A percentile compares a stretch with the other conserved stretches of the same genome.
These are phyloP conservation scores for Talaromyces sp. DNA, from an alignment of 2,329 filamentous ascomycete species.

Conservation along the genomic window DNA sequence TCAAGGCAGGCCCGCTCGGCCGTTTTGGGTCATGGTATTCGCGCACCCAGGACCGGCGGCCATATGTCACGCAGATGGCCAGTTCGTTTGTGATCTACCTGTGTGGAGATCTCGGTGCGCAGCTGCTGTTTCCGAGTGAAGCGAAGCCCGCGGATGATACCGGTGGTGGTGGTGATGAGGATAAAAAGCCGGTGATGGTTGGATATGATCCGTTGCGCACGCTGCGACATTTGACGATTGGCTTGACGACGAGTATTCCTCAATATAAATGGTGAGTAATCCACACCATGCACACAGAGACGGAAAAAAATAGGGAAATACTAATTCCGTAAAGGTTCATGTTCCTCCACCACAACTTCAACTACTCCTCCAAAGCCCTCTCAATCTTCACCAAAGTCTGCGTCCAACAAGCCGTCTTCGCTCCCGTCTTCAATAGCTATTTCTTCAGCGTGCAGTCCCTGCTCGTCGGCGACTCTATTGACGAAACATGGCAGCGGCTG, in stretches of 20 bases:
- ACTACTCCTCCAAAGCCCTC: conserved; percentile 68
- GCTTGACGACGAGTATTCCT: conserved; percentile 68
- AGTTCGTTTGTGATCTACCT: conserved; percentile 76
- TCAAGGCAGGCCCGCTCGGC: conserved; percentile 20
- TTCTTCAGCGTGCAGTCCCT: conserved; percentile 79
- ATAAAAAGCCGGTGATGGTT: conserved; percentile 33
- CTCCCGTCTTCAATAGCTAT: conserved; percentile 76
- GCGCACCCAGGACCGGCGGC: conserved; percentile 64
- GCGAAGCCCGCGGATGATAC: conserved; percentile 20
- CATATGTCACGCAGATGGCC: conserved; percentile 73
- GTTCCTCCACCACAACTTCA: conserved; percentile 76
- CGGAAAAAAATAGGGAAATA: too few relatives aligned
- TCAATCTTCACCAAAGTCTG: conserved; percentile 72
- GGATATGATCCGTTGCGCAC: conserved; percentile 67
- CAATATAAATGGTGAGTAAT: conserved; percentile 69
- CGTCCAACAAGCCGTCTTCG: conserved; percentile 76
- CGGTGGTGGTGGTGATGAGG: conserved; percentile 16
- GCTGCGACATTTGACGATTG: conserved; percentile 67
- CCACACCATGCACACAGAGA: neutral
- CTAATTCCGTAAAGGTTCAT: conserved; percentile 56
- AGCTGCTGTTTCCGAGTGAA: conserved; percentile 54
- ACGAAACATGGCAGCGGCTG: conserved; percentile 66
- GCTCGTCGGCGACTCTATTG: conserved; percentile 61
- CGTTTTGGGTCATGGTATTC: conserved; percentile 52
- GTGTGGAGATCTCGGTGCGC: conserved; percentile 71